Conservation (phyloP, 805 yeast genomes). For the Suhomyces canberraensis region DNA sequence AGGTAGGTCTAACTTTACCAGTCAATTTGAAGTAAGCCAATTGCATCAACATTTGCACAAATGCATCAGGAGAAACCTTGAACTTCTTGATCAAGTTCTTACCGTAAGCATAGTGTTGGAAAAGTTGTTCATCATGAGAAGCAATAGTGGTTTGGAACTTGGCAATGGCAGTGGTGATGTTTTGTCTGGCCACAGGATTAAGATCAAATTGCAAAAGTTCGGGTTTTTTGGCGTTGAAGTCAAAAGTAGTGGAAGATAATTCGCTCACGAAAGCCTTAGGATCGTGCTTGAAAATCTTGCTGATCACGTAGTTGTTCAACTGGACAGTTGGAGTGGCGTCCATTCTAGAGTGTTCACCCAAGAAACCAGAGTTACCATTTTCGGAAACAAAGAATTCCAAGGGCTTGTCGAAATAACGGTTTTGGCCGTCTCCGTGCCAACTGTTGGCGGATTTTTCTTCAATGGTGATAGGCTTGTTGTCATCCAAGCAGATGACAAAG, state of each 20-base stretch:
- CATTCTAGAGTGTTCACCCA: constrained; percentile 97
- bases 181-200: constrained; percentile 45
- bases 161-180: constrained; percentile 53
- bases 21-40: constrained; percentile 82
- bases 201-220: constrained; percentile 53
- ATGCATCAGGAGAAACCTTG: constrained; percentile 91
- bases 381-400: constrained; percentile 76
- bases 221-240: constrained; percentile 15
- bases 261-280: constrained; percentile 29
- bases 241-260: constrained; percentile 16
- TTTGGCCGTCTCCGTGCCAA: constrained; percentile 96
- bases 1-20: constrained; percentile 82
- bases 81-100: constrained; percentile 79
- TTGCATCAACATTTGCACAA: constrained; percentile 85
- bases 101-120: constrained; percentile 83
- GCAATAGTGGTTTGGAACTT: constrained; percentile 57
- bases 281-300: constrained; percentile 50
- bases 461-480: constrained; percentile 66
- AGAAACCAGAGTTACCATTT: constrained; percentile 86
- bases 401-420: constrained; percentile 91
- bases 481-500: constrained; percentile 77
- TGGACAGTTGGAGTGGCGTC: constrained; percentile 95
- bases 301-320: constrained; percentile 72
- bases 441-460: constrained; percentile 79
- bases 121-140: constrained; percentile 70